Base-by-base conservation (phyloP, 805 yeast genomes). In the Schwanniomyces sp. region DNA sequence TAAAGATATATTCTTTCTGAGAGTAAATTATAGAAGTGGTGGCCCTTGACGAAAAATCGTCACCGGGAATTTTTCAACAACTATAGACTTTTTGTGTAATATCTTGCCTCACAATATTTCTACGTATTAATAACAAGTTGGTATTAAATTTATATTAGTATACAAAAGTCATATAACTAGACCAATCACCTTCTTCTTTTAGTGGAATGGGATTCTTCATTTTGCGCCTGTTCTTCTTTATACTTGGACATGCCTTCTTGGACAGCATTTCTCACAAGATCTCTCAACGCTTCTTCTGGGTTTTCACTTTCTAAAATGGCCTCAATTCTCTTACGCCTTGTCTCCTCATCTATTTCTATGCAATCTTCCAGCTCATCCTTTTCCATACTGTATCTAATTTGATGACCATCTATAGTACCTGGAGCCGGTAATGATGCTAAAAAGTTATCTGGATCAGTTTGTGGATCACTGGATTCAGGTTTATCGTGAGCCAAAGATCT, bases 231-330 rank as follows among this genome's bases (percentile, higher is more conserved):
- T 17, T 58, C 58, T 12, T 54, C 57, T 34, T 54, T 52, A 53
- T 57, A 66, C 36, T 64, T 55, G 14, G 62, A 53, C 63, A 80
- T 62, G 42, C 85, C 85, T 42, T 80, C 78, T 38, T 84, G 79
- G 4, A 91, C 84, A 9, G 86, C 84, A 11, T 79, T 80, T 53
- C 80, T 71, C 28, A 91, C 81, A 55, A 86, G 80, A 37, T 81
- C 81, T 58, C 86, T 81, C 40, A 91, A 71, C 26, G 82, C 86
- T 52, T 82, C 88, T 62, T 91, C 96, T 3, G 92, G 89, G 58
- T 89, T 85, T 4, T 85, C 95, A 47, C 95, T 84, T 52, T 82
- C 77, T 52, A 91, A 78, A 21, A 92, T 89, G 34, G 76, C 80
- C 58, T 86, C 88, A 21, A 92, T 70, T 59, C 79, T 74, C 54